phyloP scores from a whole-genome alignment of 2,329 filamentous ascomycete genomes.

The Penicillium hordei region DNA sequence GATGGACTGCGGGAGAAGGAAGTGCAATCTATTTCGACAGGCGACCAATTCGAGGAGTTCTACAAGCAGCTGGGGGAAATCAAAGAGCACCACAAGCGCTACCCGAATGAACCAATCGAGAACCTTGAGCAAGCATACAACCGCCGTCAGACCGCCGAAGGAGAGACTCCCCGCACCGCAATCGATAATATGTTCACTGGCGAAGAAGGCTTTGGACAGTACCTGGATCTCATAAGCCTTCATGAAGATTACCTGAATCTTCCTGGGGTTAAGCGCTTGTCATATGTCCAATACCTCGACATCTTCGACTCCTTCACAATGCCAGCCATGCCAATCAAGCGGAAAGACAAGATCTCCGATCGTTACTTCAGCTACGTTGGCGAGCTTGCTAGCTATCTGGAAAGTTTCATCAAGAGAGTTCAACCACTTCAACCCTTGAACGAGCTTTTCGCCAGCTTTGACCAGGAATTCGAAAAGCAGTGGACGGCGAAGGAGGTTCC shows the following conservation, averaged over 20 bases:
- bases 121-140: constrained; percentile 94
- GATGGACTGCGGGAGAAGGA: constrained; percentile 72
- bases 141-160: constrained; percentile 63
- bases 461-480: constrained; percentile 76
- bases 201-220: constrained; percentile 90
- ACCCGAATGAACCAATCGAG: constrained; percentile 92
- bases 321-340: constrained; percentile 71
- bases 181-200: constrained; percentile 93
- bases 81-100: constrained; percentile 83
- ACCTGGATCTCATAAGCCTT: constrained; percentile 79
- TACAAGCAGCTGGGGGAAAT: constrained; percentile 79
- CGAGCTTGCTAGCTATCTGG: constrained; percentile 76
- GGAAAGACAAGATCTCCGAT: constrained; percentile 83
- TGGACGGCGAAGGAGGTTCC: constrained; percentile 79
- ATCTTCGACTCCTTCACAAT: constrained; percentile 82
- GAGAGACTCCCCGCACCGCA: constrained; percentile 63
- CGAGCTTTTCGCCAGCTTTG: constrained; percentile 71
- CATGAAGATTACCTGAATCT: constrained; percentile 92
- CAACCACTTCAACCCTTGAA: constrained; percentile 83
- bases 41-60: constrained; percentile 87
- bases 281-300: constrained; percentile 91
- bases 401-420: constrained; percentile 81
- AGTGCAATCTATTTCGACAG: constrained; percentile 77
- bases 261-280: constrained; percentile 77
- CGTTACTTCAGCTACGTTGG: constrained; percentile 89